phyloP scores from a whole-genome alignment of 1,139 yeast species.

The Candida pseudoviswanathii region DNA sequence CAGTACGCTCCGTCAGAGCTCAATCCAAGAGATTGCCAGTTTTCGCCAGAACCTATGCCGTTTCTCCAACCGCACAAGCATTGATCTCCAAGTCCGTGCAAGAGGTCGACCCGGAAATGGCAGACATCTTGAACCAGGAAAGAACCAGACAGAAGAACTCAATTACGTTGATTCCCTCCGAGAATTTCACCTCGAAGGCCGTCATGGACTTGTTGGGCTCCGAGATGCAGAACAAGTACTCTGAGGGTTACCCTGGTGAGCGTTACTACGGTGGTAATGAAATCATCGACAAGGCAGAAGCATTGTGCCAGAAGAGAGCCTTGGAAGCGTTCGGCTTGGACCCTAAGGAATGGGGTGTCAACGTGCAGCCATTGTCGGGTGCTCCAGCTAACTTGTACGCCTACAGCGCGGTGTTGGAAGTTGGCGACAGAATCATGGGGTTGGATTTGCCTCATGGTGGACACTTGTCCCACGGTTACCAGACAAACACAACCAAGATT shows the following conservation, averaged over 20 bases:
- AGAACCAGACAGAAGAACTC: constrained; percentile 85
- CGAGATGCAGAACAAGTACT: constrained; percentile 96
- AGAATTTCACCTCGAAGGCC: constrained; percentile 91
- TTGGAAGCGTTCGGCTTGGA: constrained; percentile 78
- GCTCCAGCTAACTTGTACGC: constrained; percentile 96
- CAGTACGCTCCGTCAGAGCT: constrained; percentile 27
- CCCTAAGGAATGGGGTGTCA: constrained; percentile 90
- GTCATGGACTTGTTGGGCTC: constrained; percentile 94
- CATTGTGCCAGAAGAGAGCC: constrained; percentile 89
- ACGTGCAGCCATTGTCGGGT: constrained; percentile 91
- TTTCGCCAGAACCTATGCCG: constrained; percentile 39
- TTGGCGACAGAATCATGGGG: constrained; percentile 95
- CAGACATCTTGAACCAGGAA: constrained; percentile 70
- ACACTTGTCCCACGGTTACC: constrained; percentile 95
- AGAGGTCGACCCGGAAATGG: constrained; percentile 86
- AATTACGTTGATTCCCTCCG: constrained; percentile 90
- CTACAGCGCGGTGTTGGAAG: constrained; percentile 87
- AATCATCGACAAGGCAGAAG: constrained; percentile 88
- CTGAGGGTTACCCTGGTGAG: constrained; percentile 98
- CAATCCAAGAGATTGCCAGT: constrained; percentile 15
- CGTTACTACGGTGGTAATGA: constrained; percentile 98
- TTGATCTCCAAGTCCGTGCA: constrained; percentile 65
- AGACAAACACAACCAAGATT: constrained; percentile 83
- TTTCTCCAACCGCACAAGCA: constrained; percentile 49
- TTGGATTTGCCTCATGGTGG: constrained; percentile 97